Evolutionary conservation across 805 yeast species (phyloP).

Genomic region (Yarrowia alimentaria): DNA sequence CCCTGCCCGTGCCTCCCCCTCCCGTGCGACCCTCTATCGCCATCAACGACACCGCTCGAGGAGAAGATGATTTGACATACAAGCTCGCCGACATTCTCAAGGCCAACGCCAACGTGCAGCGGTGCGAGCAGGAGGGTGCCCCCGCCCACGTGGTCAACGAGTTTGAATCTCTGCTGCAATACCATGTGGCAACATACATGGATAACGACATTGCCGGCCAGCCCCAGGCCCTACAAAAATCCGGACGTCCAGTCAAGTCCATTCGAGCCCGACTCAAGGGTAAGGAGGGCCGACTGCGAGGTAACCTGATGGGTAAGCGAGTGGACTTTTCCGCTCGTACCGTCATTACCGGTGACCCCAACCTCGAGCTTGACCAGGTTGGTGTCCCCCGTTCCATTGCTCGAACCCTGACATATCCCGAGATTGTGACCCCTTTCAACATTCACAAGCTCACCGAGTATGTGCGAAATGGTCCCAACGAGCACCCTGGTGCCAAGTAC

Average conservation of each 20-base stretch:
- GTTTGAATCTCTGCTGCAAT: constrained; percentile 91
- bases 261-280: constrained; percentile 99
- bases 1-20: constrained; percentile 99
- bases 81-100: constrained; percentile 94
- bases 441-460: constrained; percentile 88
- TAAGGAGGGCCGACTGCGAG: constrained; percentile 98
- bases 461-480: constrained; percentile 97
- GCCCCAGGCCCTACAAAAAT: constrained; percentile 97
- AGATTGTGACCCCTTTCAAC: constrained; percentile 95
- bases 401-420: constrained; percentile 92
- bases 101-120: constrained; percentile 96
- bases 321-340: constrained; percentile 99
- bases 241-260: constrained; percentile 98
- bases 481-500: constrained; percentile 99
- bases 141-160: constrained; percentile 98
- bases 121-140: constrained; percentile 96
- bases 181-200: constrained; percentile 99
- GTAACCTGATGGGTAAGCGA: constrained; percentile 99
- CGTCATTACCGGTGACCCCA: constrained; percentile 99
- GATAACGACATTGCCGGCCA: constrained; percentile 99
- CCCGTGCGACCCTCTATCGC: constrained; percentile 99
- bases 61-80: constrained; percentile 98
- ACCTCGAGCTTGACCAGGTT: constrained; percentile 94
- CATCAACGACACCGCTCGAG: constrained; percentile 95
- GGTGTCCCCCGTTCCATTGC: constrained; percentile 99